These are phyloP conservation scores for Camellia japonica DNA, from an alignment of 148 eudicot genomes.

Conservation along the genomic window DNA sequence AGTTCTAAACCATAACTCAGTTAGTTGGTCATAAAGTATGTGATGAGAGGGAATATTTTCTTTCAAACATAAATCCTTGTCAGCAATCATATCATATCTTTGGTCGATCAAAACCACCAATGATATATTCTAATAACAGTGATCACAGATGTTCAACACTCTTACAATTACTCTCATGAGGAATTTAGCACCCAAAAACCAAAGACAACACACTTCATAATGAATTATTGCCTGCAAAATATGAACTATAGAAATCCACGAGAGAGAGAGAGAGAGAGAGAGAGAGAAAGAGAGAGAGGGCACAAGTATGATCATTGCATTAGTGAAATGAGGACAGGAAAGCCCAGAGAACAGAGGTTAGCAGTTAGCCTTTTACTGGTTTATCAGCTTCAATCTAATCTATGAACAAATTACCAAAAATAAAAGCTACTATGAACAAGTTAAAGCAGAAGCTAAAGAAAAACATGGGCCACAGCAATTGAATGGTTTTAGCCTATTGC, in stretches of 20 bases:
- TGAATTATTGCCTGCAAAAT: too few species aligned
- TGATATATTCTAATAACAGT: slow-evolving; percentile 12
- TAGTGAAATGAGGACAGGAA: not conserved
- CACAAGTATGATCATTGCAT: not conserved
- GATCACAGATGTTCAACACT: slow-evolving; percentile 57
- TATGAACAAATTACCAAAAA: too few species aligned
- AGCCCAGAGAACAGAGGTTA: not conserved
- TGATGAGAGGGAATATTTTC: too few species aligned
- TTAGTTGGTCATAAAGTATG: too few species aligned
- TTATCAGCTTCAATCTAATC: not conserved
- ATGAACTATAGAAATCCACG: not conserved
- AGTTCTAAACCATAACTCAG: too few species aligned
- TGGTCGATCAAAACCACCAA: too few species aligned
- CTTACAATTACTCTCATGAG: slow-evolving; percentile 85
- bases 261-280: too few species aligned
- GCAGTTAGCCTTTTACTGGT: not conserved
- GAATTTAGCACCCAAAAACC: slow-evolving; percentile 56
- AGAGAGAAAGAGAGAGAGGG: not conserved
- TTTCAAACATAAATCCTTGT: too few species aligned
- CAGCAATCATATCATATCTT: too few species aligned
- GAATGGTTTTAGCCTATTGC: not conserved
- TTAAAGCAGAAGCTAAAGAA: not conserved
- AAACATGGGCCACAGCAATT: not conserved
- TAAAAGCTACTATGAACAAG: not conserved
- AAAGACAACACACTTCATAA: too few species aligned